These are phyloP conservation scores for Nidularia sp. DNA, from an alignment of 768 basidiomycete genomes.

Conservation along the genomic window DNA sequence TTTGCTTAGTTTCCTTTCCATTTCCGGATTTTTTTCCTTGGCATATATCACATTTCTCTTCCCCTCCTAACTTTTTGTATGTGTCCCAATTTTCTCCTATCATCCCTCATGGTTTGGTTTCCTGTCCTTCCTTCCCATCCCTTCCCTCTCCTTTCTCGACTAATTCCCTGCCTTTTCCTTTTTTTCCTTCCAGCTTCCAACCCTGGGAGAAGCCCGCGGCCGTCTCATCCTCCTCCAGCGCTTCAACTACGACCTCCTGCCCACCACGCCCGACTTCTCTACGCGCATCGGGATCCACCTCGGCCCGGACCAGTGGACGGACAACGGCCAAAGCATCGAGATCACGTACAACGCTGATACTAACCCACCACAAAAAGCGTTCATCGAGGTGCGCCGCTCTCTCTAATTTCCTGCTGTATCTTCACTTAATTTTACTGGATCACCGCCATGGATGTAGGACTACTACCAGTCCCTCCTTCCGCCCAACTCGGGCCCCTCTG, in stretches of 20 bases:
- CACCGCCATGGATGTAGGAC: constrained; percentile 19
- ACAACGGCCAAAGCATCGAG: constrained; percentile 41
- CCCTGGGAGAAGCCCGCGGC: constrained; percentile 46
- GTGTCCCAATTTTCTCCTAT: too few species aligned
- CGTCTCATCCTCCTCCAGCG: constrained; percentile 50
- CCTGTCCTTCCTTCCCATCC: too few species aligned
- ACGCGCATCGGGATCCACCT: constrained; percentile 43
- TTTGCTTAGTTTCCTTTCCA: too few species aligned
- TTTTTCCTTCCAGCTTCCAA: constrained; percentile 29
- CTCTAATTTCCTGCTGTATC: not conserved
- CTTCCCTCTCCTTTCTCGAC: too few species aligned
- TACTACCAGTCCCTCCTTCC: constrained; percentile 36
- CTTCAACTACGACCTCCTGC: constrained; percentile 37
- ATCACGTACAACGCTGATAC: constrained; percentile 33
- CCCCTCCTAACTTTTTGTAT: too few species aligned
- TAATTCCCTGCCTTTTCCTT: constrained; percentile 1
- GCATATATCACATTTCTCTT: too few species aligned
- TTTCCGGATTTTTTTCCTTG: too few species aligned
- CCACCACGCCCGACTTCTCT: constrained; percentile 19
- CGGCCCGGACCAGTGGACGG: constrained; percentile 38
- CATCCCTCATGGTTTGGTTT: too few species aligned
- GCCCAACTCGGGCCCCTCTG: constrained; percentile 22
- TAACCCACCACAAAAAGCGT: constrained; percentile 24
- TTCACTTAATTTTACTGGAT: not conserved
- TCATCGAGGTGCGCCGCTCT: constrained; percentile 29